Evolutionary conservation across 257 asterid species (phyloP).

Genomic region (Paraleonurus japonicus): DNA sequence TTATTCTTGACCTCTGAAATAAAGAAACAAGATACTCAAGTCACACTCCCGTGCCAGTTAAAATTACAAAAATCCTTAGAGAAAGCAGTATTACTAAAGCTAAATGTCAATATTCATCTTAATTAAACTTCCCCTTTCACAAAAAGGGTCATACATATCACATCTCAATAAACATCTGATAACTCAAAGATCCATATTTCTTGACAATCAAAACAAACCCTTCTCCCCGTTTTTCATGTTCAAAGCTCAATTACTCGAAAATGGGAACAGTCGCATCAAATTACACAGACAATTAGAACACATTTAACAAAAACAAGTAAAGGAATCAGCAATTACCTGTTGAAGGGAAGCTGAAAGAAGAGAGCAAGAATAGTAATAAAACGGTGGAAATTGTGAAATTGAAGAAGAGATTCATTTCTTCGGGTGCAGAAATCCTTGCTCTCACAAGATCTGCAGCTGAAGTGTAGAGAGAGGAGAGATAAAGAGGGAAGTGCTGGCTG

Average conservation of each 20-base stretch:
- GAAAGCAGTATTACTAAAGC: background rate
- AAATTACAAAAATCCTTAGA: background rate
- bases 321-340: slow-evolving; percentile 43
- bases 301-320: background rate
- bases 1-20: background rate
- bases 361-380: slow-evolving; percentile 40
- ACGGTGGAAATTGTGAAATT: slow-evolving; percentile 38
- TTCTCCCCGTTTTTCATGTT: background rate
- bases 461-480: slow-evolving; percentile 12
- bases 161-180: slow-evolving; percentile 21
- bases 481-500: slow-evolving; percentile 21
- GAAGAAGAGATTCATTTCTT: slow-evolving; percentile 42
- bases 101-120: background rate
- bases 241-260: background rate
- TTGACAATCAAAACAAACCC: slow-evolving; percentile 20
- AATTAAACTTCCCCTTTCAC: background rate
- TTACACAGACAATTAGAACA: background rate
- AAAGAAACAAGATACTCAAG: background rate
- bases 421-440: slow-evolving; percentile 27
- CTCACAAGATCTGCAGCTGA: slow-evolving; percentile 45
- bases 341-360: slow-evolving; percentile 56
- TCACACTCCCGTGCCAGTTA: background rate
- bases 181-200: slow-evolving; percentile 29
- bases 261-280: background rate
- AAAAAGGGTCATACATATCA: slow-evolving; percentile 16